Conservation (phyloP, 2,329 filamentous ascomycete species). For the Trichoderma oligosporum region DNA sequence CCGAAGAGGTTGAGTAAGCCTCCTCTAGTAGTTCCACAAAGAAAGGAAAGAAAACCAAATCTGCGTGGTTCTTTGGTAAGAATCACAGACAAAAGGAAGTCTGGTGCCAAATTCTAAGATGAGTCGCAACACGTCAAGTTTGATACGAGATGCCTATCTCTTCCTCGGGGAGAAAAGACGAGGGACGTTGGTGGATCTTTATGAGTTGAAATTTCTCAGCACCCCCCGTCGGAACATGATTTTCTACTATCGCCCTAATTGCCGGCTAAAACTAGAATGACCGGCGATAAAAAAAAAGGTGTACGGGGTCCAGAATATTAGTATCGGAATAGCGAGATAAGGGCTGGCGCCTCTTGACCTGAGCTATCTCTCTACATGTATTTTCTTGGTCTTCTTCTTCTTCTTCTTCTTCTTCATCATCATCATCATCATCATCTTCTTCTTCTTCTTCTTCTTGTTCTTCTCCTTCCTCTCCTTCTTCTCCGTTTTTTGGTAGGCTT, state of each 20-base stretch:
- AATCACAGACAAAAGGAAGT: neutral
- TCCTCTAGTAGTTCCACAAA: neutral
- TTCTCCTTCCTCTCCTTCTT: too few species aligned
- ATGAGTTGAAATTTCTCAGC: neutral
- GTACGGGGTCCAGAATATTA: neutral
- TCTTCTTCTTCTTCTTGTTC: too few species aligned
- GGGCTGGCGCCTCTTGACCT: neutral
- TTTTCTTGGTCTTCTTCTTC: too few species aligned
- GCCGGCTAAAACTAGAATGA: neutral
- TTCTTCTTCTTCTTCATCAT: too few species aligned
- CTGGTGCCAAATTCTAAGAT: neutral
- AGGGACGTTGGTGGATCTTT: constrained; percentile 11
- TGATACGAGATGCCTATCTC: neutral
- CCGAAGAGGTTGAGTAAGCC: neutral
- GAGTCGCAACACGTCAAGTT: neutral
- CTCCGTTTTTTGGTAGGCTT: too few species aligned
- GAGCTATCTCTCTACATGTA: constrained; percentile 9
- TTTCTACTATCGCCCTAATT: neutral
- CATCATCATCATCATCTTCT: too few species aligned
- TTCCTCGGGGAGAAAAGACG: neutral
- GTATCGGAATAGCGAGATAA: constrained; percentile 4
- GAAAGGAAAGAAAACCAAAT: neutral
- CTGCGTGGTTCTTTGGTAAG: too few species aligned
- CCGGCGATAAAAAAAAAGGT: neutral
- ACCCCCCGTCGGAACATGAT: neutral